Base-by-base conservation (phyloP, 2,329 filamentous ascomycete genomes). In the Sporothrix phasma region DNA sequence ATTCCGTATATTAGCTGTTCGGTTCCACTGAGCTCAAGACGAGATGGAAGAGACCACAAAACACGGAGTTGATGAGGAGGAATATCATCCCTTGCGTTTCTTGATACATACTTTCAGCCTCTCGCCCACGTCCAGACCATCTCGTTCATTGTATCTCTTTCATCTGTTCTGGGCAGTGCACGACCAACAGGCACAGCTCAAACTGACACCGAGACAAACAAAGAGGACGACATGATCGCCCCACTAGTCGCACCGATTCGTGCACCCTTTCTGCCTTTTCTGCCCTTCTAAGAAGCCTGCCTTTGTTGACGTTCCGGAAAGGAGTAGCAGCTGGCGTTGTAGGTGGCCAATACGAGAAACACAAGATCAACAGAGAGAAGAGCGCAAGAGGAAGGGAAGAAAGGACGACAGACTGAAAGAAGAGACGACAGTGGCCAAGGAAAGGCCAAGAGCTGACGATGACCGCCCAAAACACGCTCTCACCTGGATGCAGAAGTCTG, bases 251-350 rank as follows among this genome's bases (percentile, higher is more conserved):
- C 47, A 34, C 15, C 26, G 11, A 51, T 51, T 17, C 17, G n/a
- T 41, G 22, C 37, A n/a, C 22, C 7, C n/a, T n/a, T n/a, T n/a
- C n/a, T n/a, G n/a, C n/a, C n/a, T n/a, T n/a, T n/a, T n/a, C n/a
- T n/a, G n/a, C 54, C 56, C 41, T 43, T 34, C 15, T 13, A 4
- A 8, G 17, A 2, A 7, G 13, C 0, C 2, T 11, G 24, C 31
- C 58, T 61, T 61, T 61, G 58, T 61, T 61, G 41, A 61, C 19
- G 26, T 61, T 61, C 58, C 58, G 58, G 58, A 61, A 61, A 47
- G 58, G 58, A 37, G n/a, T n/a, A 29, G 37, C 5, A 26, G 51
- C 19, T 39, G 51, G 31, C 6, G 10, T 11, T 5, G 46, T 45
- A n/a, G n/a, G 22, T 6, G 4, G 22, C 8, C 46, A 13, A 26